phyloP scores from a whole-genome alignment of 257 asterid genomes.

The Primulina tabacum region DNA sequence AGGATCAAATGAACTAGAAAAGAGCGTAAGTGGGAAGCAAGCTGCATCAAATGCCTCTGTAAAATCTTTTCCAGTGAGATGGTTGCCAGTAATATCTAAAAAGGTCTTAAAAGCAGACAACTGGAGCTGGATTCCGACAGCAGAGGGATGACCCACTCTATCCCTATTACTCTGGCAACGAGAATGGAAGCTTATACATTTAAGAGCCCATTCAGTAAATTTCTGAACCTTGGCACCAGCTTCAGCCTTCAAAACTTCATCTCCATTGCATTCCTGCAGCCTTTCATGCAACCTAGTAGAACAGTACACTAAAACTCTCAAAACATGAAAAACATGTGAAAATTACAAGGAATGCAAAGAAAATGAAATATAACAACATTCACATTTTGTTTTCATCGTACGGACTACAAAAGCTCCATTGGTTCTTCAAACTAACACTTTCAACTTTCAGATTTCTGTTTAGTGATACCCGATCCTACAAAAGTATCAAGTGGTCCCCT shows the following conservation, averaged over 20 bases:
- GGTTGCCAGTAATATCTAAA: slow-evolving; percentile 90
- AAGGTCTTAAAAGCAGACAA: slow-evolving; percentile 91
- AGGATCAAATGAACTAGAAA: slow-evolving; percentile 94
- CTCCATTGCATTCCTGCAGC: slow-evolving; percentile 94
- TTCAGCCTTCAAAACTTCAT: slow-evolving; percentile 93
- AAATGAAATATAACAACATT: slow-evolving; percentile 9
- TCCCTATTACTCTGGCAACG: slow-evolving; percentile 92
- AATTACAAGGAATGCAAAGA: background rate
- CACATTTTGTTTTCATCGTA: slow-evolving; percentile 10
- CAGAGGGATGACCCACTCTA: slow-evolving; percentile 64
- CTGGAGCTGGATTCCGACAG: slow-evolving; percentile 76
- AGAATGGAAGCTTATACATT: slow-evolving; percentile 96
- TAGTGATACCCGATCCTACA: background rate
- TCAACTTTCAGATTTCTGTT: background rate
- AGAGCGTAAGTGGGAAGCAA: slow-evolving; percentile 96
- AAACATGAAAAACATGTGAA: slow-evolving; percentile 4
- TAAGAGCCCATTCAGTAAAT: slow-evolving; percentile 99
- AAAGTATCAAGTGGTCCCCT: background rate
- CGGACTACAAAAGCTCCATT: background rate
- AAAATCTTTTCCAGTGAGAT: slow-evolving; percentile 92
- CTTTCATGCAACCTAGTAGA: slow-evolving; percentile 80
- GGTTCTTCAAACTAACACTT: slow-evolving; percentile 10
- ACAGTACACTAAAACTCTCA: slow-evolving; percentile 26
- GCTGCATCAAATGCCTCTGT: slow-evolving; percentile 99
- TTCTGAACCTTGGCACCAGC: slow-evolving; percentile 98